Conservation (phyloP, 129 eudicot species). For the Helianthus tuberosus region DNA sequence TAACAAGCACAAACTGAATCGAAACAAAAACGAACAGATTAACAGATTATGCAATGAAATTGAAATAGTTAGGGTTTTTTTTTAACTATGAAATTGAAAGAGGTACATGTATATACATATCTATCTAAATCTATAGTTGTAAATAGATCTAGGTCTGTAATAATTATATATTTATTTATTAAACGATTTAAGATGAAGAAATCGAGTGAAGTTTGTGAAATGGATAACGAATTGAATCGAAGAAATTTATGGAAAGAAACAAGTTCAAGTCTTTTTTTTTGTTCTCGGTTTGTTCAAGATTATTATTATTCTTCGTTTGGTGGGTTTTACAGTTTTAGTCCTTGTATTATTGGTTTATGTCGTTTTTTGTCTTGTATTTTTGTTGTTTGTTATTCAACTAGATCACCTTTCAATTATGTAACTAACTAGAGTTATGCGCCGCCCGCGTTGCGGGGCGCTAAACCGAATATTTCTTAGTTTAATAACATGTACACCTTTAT, state of each 20-base stretch:
- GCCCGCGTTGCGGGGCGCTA: no score
- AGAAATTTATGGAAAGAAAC: constrained; percentile 27
- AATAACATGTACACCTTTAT: no score
- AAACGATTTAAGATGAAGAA: not conserved
- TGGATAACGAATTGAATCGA: constrained; percentile 31
- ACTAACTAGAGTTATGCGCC: no score
- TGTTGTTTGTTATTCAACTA: no score
- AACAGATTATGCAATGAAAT: not conserved
- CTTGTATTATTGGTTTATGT: no score
- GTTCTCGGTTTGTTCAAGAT: not conserved
- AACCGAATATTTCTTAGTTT: no score
- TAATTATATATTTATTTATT: not conserved
- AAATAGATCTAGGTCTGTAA: constrained; percentile 27
- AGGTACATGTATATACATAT: constrained; percentile 28
- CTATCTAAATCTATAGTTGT: constrained; percentile 10
- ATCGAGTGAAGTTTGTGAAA: constrained; percentile 31
- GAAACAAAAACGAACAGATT: not conserved
- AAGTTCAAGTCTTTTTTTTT: not conserved
- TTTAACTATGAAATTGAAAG: constrained; percentile 22
- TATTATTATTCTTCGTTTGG: no score
- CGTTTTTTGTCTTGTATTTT: no score
- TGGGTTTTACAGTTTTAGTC: no score
- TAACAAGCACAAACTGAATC: constrained; percentile 12
- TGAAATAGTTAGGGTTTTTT: constrained; percentile 36
- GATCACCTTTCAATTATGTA: no score